A percentile compares a stretch with the other conserved stretches of the same genome.
phyloP scores from a whole-genome alignment of 2,329 filamentous ascomycete species.

The Alternaria triticimaculans region DNA sequence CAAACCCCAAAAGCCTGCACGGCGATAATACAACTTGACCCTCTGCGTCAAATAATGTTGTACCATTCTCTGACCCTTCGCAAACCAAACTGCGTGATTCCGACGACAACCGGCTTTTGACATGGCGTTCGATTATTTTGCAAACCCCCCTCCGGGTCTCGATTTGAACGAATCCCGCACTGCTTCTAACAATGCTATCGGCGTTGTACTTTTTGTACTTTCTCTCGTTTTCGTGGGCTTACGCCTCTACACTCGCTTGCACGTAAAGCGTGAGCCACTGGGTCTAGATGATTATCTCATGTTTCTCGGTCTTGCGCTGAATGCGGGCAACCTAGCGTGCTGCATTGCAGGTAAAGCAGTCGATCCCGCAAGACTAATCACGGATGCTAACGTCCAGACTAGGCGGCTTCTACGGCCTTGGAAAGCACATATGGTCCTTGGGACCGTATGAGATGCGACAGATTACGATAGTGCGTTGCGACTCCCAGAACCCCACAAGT shows the following conservation, averaged over 20 bases:
- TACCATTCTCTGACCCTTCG: background rate
- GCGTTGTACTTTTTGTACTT: constrained; percentile 26
- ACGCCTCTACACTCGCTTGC: constrained; percentile 25
- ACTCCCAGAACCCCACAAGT: background rate
- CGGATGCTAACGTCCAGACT: background rate
- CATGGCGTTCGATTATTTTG: constrained; percentile 18
- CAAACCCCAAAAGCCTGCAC: background rate
- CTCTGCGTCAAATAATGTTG: background rate
- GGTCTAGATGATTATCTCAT: constrained; percentile 34
- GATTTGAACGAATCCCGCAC: constrained; percentile 31
- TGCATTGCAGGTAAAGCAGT: constrained; percentile 27
- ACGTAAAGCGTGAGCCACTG: constrained; percentile 22
- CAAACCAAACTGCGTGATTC: background rate
- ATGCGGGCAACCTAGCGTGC: constrained; percentile 32
- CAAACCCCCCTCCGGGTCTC: constrained; percentile 23
- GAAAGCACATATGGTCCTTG: constrained; percentile 35
- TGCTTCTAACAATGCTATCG: constrained; percentile 29
- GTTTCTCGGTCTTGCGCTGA: constrained; percentile 27
- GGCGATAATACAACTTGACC: background rate
- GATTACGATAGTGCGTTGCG: constrained; percentile 28
- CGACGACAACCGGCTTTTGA: background rate
- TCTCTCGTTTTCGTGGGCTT: constrained; percentile 28
- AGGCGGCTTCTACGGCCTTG: constrained; percentile 32
- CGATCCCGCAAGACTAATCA: background rate
- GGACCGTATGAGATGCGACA: constrained; percentile 30